A percentile compares a stretch with the other conserved stretches of the same genome.
These are phyloP conservation scores for Kodamaea derodonti DNA, from an alignment of 1,139 yeast species.

Conservation along the genomic window DNA sequence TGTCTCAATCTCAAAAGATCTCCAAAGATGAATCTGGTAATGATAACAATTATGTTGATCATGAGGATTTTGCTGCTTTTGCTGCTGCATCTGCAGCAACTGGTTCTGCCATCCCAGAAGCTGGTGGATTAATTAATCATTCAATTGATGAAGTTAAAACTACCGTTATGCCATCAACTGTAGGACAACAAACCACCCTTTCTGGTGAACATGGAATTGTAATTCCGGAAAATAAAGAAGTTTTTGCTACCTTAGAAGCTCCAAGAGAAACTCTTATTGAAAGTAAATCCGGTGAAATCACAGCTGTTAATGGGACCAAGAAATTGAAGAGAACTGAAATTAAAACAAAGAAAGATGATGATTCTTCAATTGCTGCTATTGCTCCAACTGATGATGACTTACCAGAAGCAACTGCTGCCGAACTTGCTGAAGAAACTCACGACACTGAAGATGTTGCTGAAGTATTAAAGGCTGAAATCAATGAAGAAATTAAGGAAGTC, in stretches of 20 bases:
- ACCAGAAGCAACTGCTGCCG: conserved; percentile 7
- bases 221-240: conserved; percentile 37
- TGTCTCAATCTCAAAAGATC: conserved; percentile 42
- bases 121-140: conserved; percentile 21
- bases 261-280: conserved; percentile 26
- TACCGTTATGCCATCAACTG: conserved; percentile 55
- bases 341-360: conserved; percentile 37
- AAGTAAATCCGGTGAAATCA: conserved; percentile 31
- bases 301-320: conserved; percentile 23
- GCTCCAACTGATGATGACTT: conserved; percentile 3
- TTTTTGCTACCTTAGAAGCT: conserved; percentile 37
- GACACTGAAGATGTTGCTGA: conserved; percentile 8
- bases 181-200: conserved; percentile 42
- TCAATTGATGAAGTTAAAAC: conserved; percentile 41
- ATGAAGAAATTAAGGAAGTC: conserved; percentile 7
- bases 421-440: conserved; percentile 4
- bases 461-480: conserved; percentile 5
- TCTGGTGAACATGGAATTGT: conserved; percentile 59
- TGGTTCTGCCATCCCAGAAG: conserved; percentile 40
- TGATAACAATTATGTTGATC: conserved; percentile 55
- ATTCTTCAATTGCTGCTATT: conserved; percentile 9
- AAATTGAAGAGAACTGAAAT: conserved; percentile 46
- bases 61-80: conserved; percentile 28
- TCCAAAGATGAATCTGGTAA: conserved; percentile 52
- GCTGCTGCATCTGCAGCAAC: conserved; percentile 3